Evolutionary conservation across 2,329 filamentous ascomycete species (phyloP).

Genomic region (Apiospora pterosperma): DNA sequence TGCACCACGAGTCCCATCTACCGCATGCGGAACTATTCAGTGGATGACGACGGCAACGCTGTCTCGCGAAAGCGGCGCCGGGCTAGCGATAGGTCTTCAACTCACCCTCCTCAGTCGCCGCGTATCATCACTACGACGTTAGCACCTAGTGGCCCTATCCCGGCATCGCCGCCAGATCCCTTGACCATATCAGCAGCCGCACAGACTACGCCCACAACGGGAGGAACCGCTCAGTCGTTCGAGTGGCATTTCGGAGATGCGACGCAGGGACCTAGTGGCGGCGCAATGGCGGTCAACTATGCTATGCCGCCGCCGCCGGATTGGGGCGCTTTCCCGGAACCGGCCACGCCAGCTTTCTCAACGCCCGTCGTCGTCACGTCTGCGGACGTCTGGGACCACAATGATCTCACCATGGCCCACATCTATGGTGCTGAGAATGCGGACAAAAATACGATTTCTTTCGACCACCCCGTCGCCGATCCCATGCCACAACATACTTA

Average conservation of each 20-base stretch:
- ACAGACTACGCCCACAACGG: neutral
- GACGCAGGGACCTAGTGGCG: neutral
- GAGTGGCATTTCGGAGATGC: neutral
- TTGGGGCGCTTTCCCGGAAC: neutral
- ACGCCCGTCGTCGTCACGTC: neutral
- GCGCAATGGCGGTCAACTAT: neutral
- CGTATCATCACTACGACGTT: neutral
- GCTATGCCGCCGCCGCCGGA: neutral
- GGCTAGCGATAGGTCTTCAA: neutral
- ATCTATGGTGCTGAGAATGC: neutral
- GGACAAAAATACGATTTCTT: neutral
- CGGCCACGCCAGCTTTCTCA: neutral
- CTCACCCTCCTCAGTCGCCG: neutral
- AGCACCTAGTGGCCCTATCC: neutral
- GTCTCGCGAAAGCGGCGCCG: neutral
- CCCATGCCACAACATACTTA: neutral
- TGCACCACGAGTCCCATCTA: slow-evolving; percentile 7
- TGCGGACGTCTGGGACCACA: neutral
- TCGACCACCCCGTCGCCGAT: neutral
- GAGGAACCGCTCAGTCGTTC: neutral
- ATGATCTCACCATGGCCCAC: neutral
- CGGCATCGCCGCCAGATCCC: neutral
- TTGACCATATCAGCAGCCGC: neutral
- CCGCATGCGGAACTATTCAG: slow-evolving; percentile 4
- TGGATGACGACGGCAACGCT: neutral